phyloP scores from a whole-genome alignment of 495 filamentous ascomycete genomes.

The Sordaria brevicollis region DNA sequence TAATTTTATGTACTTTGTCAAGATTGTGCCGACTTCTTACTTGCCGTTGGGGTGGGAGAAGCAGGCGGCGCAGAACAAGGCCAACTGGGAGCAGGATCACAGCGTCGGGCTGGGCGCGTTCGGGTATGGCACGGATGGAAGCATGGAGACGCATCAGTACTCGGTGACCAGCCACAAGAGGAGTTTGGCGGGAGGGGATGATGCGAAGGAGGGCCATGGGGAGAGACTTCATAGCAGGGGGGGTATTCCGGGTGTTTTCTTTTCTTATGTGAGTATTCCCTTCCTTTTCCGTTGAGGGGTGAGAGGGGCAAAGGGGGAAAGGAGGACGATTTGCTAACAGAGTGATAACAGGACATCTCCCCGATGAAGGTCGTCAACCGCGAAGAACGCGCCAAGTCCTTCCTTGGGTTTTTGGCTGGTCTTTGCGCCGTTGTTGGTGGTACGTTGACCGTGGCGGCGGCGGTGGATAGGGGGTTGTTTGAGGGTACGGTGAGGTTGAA shows the following conservation, averaged over 20 bases:
- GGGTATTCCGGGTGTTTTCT: conserved; percentile 96
- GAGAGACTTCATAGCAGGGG: conserved; percentile 80
- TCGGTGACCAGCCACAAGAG: conserved; percentile 92
- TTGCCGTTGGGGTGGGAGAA: conserved; percentile 73
- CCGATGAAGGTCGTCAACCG: conserved; percentile 99
- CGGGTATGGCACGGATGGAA: conserved; percentile 54
- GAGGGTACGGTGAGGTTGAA: conserved; percentile 74
- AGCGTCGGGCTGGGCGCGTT: conserved; percentile 53
- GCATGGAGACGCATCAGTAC: conserved; percentile 96
- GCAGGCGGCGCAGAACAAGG: conserved; percentile 15
- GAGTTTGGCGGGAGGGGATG: conserved; percentile 69
- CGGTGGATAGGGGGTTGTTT: conserved; percentile 83
- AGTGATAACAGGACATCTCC: conserved; percentile 70
- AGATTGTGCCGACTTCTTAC: conserved; percentile 92
- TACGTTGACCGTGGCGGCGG: conserved; percentile 90
- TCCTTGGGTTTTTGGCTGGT: conserved; percentile 83
- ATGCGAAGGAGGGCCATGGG: conserved; percentile 74
- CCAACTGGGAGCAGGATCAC: conserved; percentile 12
- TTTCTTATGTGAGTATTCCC: conserved; percentile 67
- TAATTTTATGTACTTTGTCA: conserved; percentile 99
- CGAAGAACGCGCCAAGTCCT: conserved; percentile 76
- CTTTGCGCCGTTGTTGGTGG: conserved; percentile 92
- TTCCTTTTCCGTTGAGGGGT: not conserved
- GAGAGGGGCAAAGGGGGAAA: no score
- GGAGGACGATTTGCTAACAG: not conserved